phyloP scores from a whole-genome alignment of 2,329 filamentous ascomycete genomes.

The Pseudonectria foliicola region DNA sequence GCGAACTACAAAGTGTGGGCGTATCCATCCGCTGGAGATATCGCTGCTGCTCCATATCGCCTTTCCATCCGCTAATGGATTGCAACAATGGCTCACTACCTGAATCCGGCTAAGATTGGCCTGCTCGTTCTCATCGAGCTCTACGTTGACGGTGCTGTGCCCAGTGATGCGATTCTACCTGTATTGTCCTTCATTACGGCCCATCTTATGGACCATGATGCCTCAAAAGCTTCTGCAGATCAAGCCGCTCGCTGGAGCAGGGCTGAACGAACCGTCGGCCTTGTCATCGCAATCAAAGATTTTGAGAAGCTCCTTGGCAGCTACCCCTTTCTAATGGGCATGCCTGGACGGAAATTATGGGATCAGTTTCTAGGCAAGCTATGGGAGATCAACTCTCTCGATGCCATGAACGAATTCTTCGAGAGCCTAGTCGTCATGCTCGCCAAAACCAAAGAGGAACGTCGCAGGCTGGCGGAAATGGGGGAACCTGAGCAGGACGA shows the following conservation, averaged over 20 bases:
- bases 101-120: constrained; percentile 84
- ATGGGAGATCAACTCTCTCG: constrained; percentile 77
- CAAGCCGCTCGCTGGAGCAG: constrained; percentile 36
- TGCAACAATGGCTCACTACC: constrained; percentile 62
- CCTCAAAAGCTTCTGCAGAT: constrained; percentile 21
- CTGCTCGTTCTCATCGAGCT: constrained; percentile 74
- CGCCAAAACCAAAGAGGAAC: constrained; percentile 54
- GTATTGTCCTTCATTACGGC: constrained; percentile 74
- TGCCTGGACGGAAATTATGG: constrained; percentile 78
- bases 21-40: neutral
- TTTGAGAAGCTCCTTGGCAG: constrained; percentile 52
- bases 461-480: constrained; percentile 46
- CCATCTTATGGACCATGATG: constrained; percentile 51
- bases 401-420: constrained; percentile 75
- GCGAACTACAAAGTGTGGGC: neutral
- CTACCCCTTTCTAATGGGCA: constrained; percentile 44
- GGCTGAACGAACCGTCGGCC: constrained; percentile 42
- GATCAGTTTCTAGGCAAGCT: constrained; percentile 74
- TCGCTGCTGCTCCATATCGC: neutral
- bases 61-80: neutral
- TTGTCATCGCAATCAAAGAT: constrained; percentile 48
- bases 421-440: constrained; percentile 50
- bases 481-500: constrained; percentile 33
- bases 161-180: constrained; percentile 62
- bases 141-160: constrained; percentile 66